A percentile compares a stretch with the other conserved stretches of the same genome.
Conservation (phyloP, 164 flowering plant species). For the Vitis rotundifolia region DNA sequence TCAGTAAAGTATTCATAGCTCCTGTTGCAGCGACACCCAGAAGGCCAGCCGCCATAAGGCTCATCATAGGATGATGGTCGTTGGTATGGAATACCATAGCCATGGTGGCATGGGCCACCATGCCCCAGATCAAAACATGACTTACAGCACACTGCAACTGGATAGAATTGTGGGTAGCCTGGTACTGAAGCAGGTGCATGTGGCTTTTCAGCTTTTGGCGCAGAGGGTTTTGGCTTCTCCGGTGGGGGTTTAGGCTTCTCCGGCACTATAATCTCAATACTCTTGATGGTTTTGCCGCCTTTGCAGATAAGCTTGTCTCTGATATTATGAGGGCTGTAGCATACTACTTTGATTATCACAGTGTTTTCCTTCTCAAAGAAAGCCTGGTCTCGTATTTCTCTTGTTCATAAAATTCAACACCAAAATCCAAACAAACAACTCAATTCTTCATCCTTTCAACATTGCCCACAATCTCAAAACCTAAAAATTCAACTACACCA, state of each 20-base stretch:
- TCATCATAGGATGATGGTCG: slow-evolving; percentile 1
- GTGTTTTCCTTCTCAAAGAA: slow-evolving; percentile 37
- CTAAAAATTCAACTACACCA: too few relatives aligned
- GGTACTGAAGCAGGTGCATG: too few relatives aligned
- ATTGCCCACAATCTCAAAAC: background rate
- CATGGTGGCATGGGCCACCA: slow-evolving; percentile 1
- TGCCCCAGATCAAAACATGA: slow-evolving; percentile 12
- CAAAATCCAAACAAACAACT: background rate
- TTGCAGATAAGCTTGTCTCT: slow-evolving; percentile 33
- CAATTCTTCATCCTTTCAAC: background rate
- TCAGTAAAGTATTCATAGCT: background rate
- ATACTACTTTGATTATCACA: slow-evolving; percentile 32
- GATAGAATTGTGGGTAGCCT: too few relatives aligned
- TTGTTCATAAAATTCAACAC: background rate
- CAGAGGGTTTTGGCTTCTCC: background rate
- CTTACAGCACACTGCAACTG: slow-evolving; percentile 6
- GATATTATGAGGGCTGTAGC: slow-evolving; percentile 37
- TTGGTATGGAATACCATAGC: background rate
- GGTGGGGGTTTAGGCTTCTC: too few relatives aligned
- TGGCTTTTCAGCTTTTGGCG: background rate
- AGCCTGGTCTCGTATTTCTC: slow-evolving; percentile 42
- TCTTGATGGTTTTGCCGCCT: slow-evolving; percentile 28
- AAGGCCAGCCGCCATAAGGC: background rate
- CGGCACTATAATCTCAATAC: slow-evolving; percentile 27
- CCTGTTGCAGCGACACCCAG: background rate